Conservation (phyloP, 2,329 filamentous ascomycete genomes). For the Aspergillus udagawae region DNA sequence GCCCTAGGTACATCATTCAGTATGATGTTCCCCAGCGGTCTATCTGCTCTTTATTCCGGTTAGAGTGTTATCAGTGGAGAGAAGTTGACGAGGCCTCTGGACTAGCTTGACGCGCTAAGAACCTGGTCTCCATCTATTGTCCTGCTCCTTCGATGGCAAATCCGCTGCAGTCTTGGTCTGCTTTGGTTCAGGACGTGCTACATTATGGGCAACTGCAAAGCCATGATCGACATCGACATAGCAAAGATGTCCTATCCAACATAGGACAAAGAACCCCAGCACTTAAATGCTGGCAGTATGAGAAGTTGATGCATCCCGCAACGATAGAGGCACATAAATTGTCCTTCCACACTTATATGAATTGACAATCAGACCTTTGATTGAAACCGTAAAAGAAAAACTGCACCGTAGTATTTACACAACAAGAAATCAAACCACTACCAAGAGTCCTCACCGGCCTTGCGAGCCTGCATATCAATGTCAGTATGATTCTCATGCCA, state of each 20-base stretch:
- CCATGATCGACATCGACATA: background rate
- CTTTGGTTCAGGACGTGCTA: background rate
- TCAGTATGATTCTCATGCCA: background rate
- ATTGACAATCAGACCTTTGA: conserved; percentile 22
- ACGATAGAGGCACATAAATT: background rate
- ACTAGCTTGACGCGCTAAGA: background rate
- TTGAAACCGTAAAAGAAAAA: conserved; percentile 30
- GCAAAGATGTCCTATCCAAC: background rate
- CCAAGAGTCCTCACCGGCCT: conserved; percentile 35
- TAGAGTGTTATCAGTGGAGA: too few species aligned
- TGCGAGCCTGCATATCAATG: conserved; percentile 32
- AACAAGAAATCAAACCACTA: conserved; percentile 26
- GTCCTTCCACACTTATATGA: background rate
- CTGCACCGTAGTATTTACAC: conserved; percentile 40
- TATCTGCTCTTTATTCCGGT: background rate
- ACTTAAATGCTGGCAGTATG: background rate
- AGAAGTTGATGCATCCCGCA: background rate
- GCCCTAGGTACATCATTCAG: background rate
- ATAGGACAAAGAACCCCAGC: background rate
- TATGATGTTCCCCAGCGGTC: too few species aligned
- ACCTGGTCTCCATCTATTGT: background rate
- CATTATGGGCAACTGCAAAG: background rate
- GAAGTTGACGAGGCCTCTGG: background rate
- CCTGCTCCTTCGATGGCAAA: background rate
- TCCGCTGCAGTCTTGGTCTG: background rate